A percentile compares a stretch with the other conserved stretches of the same genome.
phyloP scores from a whole-genome alignment of 495 filamentous ascomycete genomes.

The Penicillium chermesinum region DNA sequence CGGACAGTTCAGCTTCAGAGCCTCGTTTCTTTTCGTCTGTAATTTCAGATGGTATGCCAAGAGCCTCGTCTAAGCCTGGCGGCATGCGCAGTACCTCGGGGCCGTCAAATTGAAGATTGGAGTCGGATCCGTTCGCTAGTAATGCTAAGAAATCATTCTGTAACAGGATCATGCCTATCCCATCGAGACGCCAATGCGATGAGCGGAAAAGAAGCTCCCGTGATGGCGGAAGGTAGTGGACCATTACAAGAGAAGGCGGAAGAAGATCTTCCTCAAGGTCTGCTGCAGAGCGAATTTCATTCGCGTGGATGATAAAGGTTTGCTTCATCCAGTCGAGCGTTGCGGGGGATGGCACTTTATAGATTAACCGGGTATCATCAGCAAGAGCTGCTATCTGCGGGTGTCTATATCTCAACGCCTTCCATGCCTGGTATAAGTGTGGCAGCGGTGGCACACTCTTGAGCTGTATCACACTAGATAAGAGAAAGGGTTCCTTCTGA shows the following conservation, averaged over 20 bases:
- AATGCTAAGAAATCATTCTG: slow-evolving; percentile 1
- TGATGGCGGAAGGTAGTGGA: slow-evolving; percentile 17
- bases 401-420: not conserved
- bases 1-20: not conserved
- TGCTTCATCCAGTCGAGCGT: no score
- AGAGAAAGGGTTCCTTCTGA: not conserved
- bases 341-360: not conserved
- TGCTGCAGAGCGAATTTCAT: not conserved
- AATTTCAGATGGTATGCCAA: not conserved
- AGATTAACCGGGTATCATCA: not conserved
- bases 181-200: slow-evolving; percentile 14
- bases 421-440: not conserved
- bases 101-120: not conserved
- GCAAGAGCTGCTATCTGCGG: slow-evolving; percentile 1
- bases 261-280: not conserved
- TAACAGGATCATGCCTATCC: slow-evolving; percentile 8
- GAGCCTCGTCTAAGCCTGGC: slow-evolving; percentile 10
- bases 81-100: not conserved
- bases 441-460: not conserved
- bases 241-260: slow-evolving; percentile 3
- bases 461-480: not conserved
- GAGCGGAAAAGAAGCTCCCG: slow-evolving; percentile 9
- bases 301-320: no score
- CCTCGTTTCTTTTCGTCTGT: not conserved
- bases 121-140: not conserved